Conservation (phyloP, 164 flowering plant species). For the Pachysandra terminalis region DNA sequence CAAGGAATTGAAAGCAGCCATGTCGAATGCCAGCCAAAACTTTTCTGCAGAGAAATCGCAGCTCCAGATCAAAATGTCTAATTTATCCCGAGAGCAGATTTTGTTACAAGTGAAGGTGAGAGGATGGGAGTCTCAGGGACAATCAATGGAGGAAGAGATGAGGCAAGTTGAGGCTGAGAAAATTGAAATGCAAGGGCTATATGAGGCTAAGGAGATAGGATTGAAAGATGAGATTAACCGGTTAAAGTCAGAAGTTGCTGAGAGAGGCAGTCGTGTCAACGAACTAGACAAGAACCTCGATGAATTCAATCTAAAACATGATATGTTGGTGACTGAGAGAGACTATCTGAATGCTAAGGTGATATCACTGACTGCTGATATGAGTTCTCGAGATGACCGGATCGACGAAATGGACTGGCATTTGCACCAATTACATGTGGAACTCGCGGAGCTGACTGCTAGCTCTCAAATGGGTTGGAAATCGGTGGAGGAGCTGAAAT, state of each 20-base stretch:
- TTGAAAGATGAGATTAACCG: conserved; percentile 32
- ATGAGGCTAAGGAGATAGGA: conserved; percentile 22
- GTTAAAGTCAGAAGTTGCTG: conserved; percentile 30
- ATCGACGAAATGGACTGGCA: conserved; percentile 43
- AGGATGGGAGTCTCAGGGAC: conserved; percentile 35
- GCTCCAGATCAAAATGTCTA: conserved; percentile 37
- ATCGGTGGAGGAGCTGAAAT: conserved; percentile 26
- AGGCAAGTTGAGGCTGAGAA: conserved; percentile 27
- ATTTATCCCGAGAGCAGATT: conserved; percentile 26
- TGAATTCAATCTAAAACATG: conserved; percentile 29
- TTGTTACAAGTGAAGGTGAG: conserved; percentile 39
- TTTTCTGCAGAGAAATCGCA: conserved; percentile 47
- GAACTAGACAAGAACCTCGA: conserved; percentile 36
- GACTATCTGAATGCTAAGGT: conserved; percentile 40
- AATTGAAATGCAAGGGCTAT: conserved; percentile 19
- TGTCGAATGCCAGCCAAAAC: conserved; percentile 43
- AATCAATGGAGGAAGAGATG: conserved; percentile 39
- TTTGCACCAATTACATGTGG: conserved; percentile 36
- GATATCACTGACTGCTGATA: conserved; percentile 29
- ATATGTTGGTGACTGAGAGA: conserved; percentile 38
- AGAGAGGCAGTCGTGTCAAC: conserved; percentile 23
- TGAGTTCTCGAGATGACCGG: conserved; percentile 30
- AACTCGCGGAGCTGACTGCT: conserved; percentile 38
- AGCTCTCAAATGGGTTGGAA: conserved; percentile 27
- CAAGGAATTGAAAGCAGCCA: conserved; percentile 40